Conservation (phyloP, 176 grass and related monocot species). For the barley (Hordeum vulgare) region DNA sequence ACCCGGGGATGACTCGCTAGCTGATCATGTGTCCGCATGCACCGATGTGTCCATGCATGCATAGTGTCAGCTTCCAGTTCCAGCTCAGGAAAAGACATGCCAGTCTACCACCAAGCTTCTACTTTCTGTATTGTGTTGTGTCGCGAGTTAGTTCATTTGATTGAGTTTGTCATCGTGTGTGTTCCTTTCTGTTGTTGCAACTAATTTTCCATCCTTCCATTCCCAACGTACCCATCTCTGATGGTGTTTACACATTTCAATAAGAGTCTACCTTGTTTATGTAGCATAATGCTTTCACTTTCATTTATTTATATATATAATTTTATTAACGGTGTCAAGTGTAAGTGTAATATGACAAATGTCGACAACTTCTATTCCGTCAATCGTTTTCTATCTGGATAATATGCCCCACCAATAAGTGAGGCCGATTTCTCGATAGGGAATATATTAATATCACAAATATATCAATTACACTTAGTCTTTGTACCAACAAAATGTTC, state of each 20-base stretch:
- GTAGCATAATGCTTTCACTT: too few species aligned
- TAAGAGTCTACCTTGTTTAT: neutral
- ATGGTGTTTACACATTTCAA: neutral
- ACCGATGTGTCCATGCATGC: neutral
- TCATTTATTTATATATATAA: too few species aligned
- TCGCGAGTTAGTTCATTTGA: neutral
- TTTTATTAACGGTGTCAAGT: too few species aligned
- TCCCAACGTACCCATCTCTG: neutral
- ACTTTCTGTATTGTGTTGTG: neutral
- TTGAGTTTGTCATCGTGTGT: neutral
- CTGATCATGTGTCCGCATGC: neutral
- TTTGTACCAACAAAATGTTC: too few species aligned
- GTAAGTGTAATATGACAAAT: too few species aligned
- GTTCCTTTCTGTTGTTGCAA: neutral
- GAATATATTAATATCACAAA: too few species aligned
- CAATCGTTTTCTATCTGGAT: too few species aligned
- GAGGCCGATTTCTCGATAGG: too few species aligned
- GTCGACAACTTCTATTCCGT: too few species aligned
- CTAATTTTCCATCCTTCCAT: too few species aligned
- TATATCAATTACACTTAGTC: too few species aligned
- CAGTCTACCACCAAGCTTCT: neutral
- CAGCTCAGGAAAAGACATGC: neutral
- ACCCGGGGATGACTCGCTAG: conserved; percentile 28
- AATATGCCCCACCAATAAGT: too few species aligned
- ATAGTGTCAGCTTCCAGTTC: neutral